Conservation (phyloP, 805 yeast genomes). For the Ogataea philodendri region DNA sequence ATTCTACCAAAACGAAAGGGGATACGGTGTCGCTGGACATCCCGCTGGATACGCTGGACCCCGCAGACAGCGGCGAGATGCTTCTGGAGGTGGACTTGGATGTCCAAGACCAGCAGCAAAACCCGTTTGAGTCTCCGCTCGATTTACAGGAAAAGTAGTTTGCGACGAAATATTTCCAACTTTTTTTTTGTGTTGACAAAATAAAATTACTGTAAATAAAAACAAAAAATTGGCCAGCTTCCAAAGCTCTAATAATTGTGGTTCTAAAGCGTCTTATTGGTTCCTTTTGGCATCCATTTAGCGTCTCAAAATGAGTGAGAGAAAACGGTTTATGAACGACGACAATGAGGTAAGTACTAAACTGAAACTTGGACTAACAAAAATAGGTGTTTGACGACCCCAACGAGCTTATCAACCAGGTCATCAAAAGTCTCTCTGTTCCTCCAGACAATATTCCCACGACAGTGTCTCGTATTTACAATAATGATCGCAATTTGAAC, state of each 20-base stretch:
- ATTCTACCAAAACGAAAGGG: conserved; percentile 10
- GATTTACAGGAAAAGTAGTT: conserved; percentile 13
- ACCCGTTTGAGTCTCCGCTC: conserved; percentile 23
- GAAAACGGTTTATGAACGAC: conserved; percentile 26
- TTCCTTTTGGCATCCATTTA: neutral
- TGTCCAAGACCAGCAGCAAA: conserved; percentile 4
- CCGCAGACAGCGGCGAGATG: conserved; percentile 16
- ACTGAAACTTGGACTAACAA: conserved; percentile 7
- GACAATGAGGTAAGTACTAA: conserved; percentile 21
- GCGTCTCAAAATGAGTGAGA: conserved; percentile 18
- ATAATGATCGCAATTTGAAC: conserved; percentile 68
- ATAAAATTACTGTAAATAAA: conserved; percentile 21
- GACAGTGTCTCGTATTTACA: conserved; percentile 65
- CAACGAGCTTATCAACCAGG: conserved; percentile 66
- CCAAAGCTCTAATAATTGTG: conserved; percentile 4
- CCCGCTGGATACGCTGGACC: conserved; percentile 19
- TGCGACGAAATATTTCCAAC: conserved; percentile 12
- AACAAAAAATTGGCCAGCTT: conserved; percentile 17
- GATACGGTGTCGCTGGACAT: conserved; percentile 13
- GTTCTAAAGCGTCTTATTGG: conserved; percentile 3
- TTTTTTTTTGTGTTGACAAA: conserved; percentile 22
- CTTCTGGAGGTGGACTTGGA: conserved; percentile 24
- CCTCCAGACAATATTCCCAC: conserved; percentile 68
- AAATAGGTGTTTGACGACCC: conserved; percentile 48
- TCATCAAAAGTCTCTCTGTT: conserved; percentile 62